These are phyloP conservation scores for Cytospora paraplurivora DNA, from an alignment of 2,329 filamentous ascomycete genomes.

Conservation along the genomic window DNA sequence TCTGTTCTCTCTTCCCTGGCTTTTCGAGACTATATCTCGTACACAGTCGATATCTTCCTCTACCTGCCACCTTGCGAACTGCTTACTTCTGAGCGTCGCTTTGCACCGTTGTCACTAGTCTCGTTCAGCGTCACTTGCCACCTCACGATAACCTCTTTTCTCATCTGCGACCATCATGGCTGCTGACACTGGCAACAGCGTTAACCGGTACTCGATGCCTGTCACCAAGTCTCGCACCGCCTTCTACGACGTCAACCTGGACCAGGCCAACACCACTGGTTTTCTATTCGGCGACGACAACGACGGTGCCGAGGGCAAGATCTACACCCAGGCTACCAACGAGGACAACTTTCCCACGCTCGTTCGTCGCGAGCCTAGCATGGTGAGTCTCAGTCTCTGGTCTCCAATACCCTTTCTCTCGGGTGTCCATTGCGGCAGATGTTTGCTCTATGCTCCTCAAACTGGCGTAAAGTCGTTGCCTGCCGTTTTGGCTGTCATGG, in stretches of 20 bases:
- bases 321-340: constrained; percentile 69
- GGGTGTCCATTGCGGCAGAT: constrained; percentile 1
- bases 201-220: constrained; percentile 93
- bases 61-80: not conserved
- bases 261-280: constrained; percentile 81
- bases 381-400: constrained; percentile 44
- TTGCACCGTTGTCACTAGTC: not conserved
- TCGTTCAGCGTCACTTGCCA: not conserved
- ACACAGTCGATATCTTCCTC: not conserved
- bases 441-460: constrained; percentile 49
- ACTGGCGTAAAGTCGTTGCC: constrained; percentile 36
- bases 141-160: not conserved
- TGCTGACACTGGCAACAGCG: constrained; percentile 48
- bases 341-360: constrained; percentile 89
- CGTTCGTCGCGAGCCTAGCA: constrained; percentile 60
- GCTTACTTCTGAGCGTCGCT: not conserved
- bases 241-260: constrained; percentile 66
- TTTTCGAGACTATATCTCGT: not conserved
- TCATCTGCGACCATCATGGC: not conserved
- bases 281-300: constrained; percentile 87
- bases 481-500: constrained; percentile 17
- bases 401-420: not conserved
- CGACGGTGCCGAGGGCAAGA: constrained; percentile 63
- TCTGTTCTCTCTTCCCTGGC: not conserved
- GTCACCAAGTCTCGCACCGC: constrained; percentile 72